A percentile compares a stretch with the other conserved stretches of the same genome.
phyloP scores from a whole-genome alignment of 768 basidiomycete species.

The Grammothele lineata region DNA sequence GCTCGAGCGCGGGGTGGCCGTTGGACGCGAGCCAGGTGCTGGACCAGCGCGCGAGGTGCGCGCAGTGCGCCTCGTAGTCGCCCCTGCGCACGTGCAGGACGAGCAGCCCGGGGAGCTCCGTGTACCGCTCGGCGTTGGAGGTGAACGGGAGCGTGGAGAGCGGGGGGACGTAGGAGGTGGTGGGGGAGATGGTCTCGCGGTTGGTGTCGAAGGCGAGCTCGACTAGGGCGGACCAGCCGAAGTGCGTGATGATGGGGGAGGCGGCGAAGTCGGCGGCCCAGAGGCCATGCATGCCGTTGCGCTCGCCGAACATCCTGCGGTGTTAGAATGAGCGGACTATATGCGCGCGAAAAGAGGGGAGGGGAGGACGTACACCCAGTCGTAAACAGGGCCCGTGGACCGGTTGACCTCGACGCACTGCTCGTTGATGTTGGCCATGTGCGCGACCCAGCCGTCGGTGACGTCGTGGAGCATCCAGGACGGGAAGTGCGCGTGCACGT shows the following conservation, averaged over 20 bases:
- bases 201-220: constrained; percentile 20
- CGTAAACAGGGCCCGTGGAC: constrained; percentile 27
- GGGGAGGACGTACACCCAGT: constrained; percentile 28
- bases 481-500: constrained; percentile 26
- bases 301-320: constrained; percentile 13
- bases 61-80: constrained; percentile 51
- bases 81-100: constrained; percentile 56
- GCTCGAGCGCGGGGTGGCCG: constrained; percentile 47
- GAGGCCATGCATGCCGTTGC: constrained; percentile 8
- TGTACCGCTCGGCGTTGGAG: constrained; percentile 12
- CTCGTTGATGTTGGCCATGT: constrained; percentile 32
- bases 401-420: constrained; percentile 34
- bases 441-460: constrained; percentile 38
- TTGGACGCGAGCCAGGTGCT: constrained; percentile 48
- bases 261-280: constrained; percentile 10
- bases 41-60: constrained; percentile 34
- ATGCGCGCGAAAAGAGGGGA: not conserved
- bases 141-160: constrained; percentile 8
- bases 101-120: constrained; percentile 46
- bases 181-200: constrained; percentile 15
- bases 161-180: constrained; percentile 3
- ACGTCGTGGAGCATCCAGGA: constrained; percentile 25
- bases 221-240: constrained; percentile 21
- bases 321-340: not conserved
- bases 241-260: constrained; percentile 19